Base-by-base conservation (phyloP, 805 yeast species). In the Candida lessepsii region DNA sequence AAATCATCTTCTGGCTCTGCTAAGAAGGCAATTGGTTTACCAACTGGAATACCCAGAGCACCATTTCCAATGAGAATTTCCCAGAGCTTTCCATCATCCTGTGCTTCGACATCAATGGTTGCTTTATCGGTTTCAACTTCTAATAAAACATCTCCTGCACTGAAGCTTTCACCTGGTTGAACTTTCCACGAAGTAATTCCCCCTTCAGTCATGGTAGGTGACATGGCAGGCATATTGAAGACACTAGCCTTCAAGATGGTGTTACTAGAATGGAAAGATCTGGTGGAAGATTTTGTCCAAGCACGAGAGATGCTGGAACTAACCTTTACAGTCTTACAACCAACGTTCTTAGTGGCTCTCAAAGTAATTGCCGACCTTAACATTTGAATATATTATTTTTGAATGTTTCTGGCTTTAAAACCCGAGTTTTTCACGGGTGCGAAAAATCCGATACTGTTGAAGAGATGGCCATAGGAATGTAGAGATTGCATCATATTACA, bases 181-280 rank as follows among this genome's bases (percentile, higher is more conserved):
- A 81, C 72, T 59, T 87, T 86, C 99, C 99, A 91, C 40, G 80
- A 73, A 9, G 88, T 86, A 48, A 91, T 76, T 5, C 96, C 96
- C 29, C 99, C 99, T 58, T 82, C 86, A 21, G 89, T 88, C 99
- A 91, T 91, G 5, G 99, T 91, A 30, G 99, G 99, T 4, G 97
- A 90, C 96, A 91, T 87, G 18, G 99, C 97, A 3, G 99, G 99
- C 98, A 91, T 91, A 39, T 73, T 81, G 67, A 87, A 88, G 26
- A 70, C 63, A 15, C 67, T 56, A 4, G 76, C 79, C 2, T 65
- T 73, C 29, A 16, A 14, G 24, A 32, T 11, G 9, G 17, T n/a
- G 29, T 13, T 15, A 15, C 26, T 17, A 9, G 16, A n/a, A 10
- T 41, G 44, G 18, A 40, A 26, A 23, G 19, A 26, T 26, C 36